Evolutionary conservation across 2,329 filamentous ascomycete genomes (phyloP), one percentile per base, ranked within the genome.

Genomic region (Cladosporium oxysporum): DNA sequence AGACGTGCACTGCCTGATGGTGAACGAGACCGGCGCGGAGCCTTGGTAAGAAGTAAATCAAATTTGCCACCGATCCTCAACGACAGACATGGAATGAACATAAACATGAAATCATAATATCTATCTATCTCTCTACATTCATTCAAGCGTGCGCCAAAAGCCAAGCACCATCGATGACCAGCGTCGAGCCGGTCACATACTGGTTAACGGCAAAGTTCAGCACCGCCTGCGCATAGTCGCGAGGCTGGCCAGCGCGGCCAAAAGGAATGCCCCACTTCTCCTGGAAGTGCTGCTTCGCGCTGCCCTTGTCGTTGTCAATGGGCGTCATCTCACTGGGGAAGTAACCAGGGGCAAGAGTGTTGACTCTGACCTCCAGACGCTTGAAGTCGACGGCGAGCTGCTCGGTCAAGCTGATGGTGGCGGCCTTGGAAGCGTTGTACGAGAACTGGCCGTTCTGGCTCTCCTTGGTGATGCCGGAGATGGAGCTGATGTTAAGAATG

Each of bases 91-190:
- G 33, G 7, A 29, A 23, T 18, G 23, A 33, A 26, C 23, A 26
- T 26, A 26, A 65, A 29, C 29, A 41, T 58, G 21, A 52, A 37
- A 23, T 62, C 60, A 44, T 29, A 47, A 21, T 21, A 3, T 26
- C 8, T 29, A 53, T 60, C 18, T 7, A 8, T 18, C 7, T 23
- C 8, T 50, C 50, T 18, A 35, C 33, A 10, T 33, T 33, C n/a
- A n/a, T 44, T 62, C 47, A 75, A 18, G 72, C 71, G 65, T 74
- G 72, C 10, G 72, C 73, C 53, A 75, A 62, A 59, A 91, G 74
- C 69, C 87, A 82, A 0, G 87, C 88, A 47, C 88, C 88, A 72
- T 91, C 89, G 1, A 87, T 80, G 3, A 90, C 77, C 57, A 90
- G 78, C 21, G 88, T 83, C 64, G 83, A 83, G 2, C 88, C 89